Percentiles rank a stretch among this genome's conserved stretches.
Conservation (phyloP, 2,329 filamentous ascomycete genomes). For the Laburnicola sp. region DNA sequence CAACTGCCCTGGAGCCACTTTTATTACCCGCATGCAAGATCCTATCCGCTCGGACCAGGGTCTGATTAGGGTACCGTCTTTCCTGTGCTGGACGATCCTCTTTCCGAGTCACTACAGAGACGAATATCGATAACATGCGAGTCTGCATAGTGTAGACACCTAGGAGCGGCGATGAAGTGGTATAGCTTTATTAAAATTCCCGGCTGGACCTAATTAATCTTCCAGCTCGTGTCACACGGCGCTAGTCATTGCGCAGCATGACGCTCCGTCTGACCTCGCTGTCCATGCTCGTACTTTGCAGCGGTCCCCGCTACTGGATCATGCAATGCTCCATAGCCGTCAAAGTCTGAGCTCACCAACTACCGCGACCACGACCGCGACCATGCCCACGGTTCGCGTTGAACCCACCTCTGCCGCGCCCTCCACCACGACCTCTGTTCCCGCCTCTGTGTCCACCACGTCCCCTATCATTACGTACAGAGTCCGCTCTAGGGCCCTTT, state of each 20-base stretch:
- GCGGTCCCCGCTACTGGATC: neutral
- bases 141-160: too few species aligned
- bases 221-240: too few species aligned
- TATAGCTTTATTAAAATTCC: too few species aligned
- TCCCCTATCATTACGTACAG: slow-evolving; percentile 32
- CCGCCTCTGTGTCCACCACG: slow-evolving; percentile 33
- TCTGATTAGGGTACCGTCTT: neutral
- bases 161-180: too few species aligned
- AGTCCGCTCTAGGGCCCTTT: slow-evolving; percentile 33
- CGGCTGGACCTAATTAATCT: too few species aligned
- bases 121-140: too few species aligned
- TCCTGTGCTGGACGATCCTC: neutral
- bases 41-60: neutral
- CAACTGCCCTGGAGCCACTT: neutral
- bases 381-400: slow-evolving; percentile 22
- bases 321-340: neutral
- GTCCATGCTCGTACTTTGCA: too few species aligned
- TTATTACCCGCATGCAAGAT: slow-evolving; percentile 1
- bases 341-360: slow-evolving; percentile 19
- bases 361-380: slow-evolving; percentile 28
- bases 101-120: too few species aligned
- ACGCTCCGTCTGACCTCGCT: too few species aligned
- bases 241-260: too few species aligned
- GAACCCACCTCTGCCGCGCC: slow-evolving; percentile 20
- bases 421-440: slow-evolving; percentile 27